Conservation (phyloP, 2,329 filamentous ascomycete genomes). For the Alternaria metachromatica region DNA sequence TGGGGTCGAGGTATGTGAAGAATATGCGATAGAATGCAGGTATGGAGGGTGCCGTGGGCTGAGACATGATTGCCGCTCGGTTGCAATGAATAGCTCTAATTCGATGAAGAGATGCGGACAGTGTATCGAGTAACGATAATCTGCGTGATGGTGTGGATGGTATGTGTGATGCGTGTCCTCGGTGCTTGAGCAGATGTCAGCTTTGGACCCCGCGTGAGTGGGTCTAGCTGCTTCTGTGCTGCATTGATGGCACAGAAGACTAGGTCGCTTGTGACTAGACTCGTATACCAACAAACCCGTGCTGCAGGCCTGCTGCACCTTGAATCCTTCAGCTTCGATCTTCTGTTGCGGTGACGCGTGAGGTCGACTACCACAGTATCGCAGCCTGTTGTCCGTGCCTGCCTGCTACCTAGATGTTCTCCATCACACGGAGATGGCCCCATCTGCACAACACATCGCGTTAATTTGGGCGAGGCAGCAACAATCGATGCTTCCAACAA, state of each 20-base stretch:
- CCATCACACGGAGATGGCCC: background rate
- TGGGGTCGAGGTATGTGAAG: slow-evolving; percentile 36
- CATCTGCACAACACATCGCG: background rate
- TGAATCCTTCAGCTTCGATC: background rate
- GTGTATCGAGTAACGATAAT: background rate
- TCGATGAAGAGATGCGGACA: background rate
- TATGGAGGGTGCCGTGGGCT: background rate
- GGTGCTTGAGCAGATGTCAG: background rate
- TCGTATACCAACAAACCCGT: background rate
- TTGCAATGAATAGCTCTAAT: background rate
- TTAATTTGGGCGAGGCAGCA: background rate
- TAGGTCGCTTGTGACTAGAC: background rate
- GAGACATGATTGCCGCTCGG: background rate
- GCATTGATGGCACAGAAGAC: background rate
- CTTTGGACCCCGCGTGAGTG: background rate
- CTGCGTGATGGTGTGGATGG: background rate
- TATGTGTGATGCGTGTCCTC: background rate
- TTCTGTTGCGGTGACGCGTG: background rate
- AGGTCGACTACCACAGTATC: background rate
- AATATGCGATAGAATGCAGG: slow-evolving; percentile 33
- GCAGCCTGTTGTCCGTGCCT: background rate
- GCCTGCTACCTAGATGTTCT: background rate
- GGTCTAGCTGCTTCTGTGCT: background rate
- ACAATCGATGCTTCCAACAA: background rate
- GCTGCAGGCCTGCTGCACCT: background rate